Percentiles rank a stretch among this genome's conserved stretches.
Conservation (phyloP, 2,329 filamentous ascomycete genomes). For the Ophiostoma tasmaniense region DNA sequence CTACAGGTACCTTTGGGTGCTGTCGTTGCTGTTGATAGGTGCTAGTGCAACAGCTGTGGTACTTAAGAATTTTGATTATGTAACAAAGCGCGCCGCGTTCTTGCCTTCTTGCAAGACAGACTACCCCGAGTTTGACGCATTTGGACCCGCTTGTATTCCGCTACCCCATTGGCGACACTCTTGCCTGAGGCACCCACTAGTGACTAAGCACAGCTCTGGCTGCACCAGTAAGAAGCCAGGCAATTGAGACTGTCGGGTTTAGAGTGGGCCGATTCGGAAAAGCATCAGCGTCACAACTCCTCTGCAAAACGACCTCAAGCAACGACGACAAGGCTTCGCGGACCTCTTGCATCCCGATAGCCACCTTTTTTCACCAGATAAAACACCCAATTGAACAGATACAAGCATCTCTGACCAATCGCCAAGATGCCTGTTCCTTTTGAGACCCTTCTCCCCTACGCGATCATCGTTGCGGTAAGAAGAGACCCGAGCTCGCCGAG, state of each 20-base stretch:
- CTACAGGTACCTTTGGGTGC: neutral
- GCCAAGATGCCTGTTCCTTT: slow-evolving; percentile 54
- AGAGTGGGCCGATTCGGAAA: slow-evolving; percentile 1
- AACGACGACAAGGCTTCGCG: slow-evolving; percentile 7
- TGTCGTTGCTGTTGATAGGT: neutral
- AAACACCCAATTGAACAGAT: neutral
- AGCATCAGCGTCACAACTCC: slow-evolving; percentile 5
- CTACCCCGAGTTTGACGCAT: neutral
- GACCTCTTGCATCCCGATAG: slow-evolving; percentile 4
- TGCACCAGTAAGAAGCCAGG: slow-evolving; percentile 3
- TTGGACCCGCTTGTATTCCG: neutral
- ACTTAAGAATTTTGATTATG: neutral
- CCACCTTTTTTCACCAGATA: neutral
- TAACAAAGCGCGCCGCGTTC: neutral
- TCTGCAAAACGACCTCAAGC: slow-evolving; percentile 1
- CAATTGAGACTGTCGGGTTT: slow-evolving; percentile 6
- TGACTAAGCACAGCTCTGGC: neutral
- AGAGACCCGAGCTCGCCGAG: neutral
- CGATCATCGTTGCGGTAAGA: slow-evolving; percentile 53
- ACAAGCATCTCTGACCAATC: neutral
- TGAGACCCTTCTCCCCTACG: slow-evolving; percentile 56
- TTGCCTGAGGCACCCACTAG: neutral
- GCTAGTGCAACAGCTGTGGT: neutral
- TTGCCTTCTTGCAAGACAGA: neutral
- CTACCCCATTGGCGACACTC: neutral